Conservation (phyloP, 2,329 filamentous ascomycete species). For the Huntiella decipiens region DNA sequence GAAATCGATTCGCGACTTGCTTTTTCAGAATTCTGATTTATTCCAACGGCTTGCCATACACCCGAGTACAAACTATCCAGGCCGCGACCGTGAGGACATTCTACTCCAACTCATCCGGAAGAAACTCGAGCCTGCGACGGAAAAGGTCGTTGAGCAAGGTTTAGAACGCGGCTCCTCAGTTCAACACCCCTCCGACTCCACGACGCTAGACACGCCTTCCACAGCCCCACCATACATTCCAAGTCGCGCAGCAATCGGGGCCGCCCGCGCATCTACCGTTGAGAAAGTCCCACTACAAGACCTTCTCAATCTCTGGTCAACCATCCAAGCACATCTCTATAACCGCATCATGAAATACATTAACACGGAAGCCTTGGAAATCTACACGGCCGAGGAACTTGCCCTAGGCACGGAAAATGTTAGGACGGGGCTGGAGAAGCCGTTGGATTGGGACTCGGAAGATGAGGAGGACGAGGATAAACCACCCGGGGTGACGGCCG, state of each 20-base stretch:
- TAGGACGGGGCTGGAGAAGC: constrained; percentile 47
- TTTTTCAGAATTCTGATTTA: constrained; percentile 45
- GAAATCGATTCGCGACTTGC: constrained; percentile 42
- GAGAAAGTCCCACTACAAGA: no score
- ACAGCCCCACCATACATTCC: constrained; percentile 7
- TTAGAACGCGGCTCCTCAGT: constrained; percentile 16
- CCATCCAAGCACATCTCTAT: constrained; percentile 23
- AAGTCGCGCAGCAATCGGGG: constrained; percentile 12
- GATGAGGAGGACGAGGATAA: constrained; percentile 39
- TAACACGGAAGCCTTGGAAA: constrained; percentile 30
- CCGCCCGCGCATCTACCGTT: no score
- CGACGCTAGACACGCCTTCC: constrained; percentile 14
- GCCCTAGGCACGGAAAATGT: constrained; percentile 48
- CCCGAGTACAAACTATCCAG: constrained; percentile 57
- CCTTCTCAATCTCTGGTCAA: constrained; percentile 23
- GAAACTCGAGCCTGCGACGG: constrained; percentile 62
- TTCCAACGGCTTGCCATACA: constrained; percentile 54
- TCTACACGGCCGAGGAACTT: constrained; percentile 55
- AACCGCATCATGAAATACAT: constrained; percentile 24
- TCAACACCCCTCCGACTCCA: constrained; percentile 12
- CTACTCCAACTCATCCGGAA: constrained; percentile 58
- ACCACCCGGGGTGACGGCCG: constrained; percentile 10
- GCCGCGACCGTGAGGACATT: constrained; percentile 45
- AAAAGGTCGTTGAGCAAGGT: constrained; percentile 51
- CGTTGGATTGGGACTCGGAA: constrained; percentile 29